These are phyloP conservation scores for Coniochaeta prunicola DNA, from an alignment of 2,329 filamentous ascomycete species.

Conservation along the genomic window DNA sequence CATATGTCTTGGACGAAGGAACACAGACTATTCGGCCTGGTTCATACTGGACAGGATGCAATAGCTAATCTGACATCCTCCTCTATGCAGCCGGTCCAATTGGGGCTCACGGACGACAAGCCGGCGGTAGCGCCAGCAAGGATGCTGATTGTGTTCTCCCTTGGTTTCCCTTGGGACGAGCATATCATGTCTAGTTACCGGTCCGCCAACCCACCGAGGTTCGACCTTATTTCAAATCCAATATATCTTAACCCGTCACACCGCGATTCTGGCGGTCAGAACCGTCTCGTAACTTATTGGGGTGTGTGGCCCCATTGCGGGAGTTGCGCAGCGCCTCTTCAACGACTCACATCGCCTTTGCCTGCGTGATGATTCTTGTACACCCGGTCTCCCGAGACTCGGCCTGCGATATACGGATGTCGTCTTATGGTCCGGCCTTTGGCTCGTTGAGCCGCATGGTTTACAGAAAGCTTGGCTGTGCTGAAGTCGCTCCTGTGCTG, in stretches of 20 bases:
- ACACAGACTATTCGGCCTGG: background rate
- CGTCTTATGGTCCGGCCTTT: background rate
- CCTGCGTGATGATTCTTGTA: background rate
- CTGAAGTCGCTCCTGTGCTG: too few relatives aligned
- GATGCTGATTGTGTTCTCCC: too few relatives aligned
- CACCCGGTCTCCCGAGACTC: background rate
- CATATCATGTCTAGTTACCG: too few relatives aligned
- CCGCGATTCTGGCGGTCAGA: background rate
- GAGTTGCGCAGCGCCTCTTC: background rate
- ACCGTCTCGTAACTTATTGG: background rate
- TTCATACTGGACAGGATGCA: background rate
- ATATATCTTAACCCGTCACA: background rate
- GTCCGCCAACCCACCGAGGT: background rate
- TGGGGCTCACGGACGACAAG: background rate
- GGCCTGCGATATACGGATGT: background rate
- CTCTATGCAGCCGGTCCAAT: background rate
- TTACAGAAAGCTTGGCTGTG: background rate
- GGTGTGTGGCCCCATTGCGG: background rate
- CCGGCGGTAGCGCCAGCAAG: background rate
- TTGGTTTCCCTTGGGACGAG: too few relatives aligned
- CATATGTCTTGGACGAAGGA: background rate
- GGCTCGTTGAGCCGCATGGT: background rate
- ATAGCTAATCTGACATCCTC: background rate
- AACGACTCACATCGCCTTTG: background rate
- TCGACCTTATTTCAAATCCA: background rate